Evolutionary conservation across 106 monocot genomes (phyloP).

Genomic region (Dendrobium catenatum): DNA sequence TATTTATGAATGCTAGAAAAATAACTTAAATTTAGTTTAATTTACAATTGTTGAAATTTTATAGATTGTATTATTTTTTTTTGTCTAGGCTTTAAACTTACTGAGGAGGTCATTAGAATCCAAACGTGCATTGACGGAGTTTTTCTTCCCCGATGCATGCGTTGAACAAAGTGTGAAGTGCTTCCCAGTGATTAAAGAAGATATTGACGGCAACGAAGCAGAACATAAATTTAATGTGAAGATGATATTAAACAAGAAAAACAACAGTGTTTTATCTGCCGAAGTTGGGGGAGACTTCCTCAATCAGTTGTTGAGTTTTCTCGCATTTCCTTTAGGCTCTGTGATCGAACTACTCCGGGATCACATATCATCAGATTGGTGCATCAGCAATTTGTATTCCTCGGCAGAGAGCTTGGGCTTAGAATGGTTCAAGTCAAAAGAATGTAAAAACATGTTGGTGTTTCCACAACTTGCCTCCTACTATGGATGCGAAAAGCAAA

Average conservation of each 20-base stretch:
- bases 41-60: no score
- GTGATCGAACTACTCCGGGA: background rate
- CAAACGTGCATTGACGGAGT: background rate
- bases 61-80: no score
- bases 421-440: background rate
- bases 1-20: background rate
- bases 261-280: background rate
- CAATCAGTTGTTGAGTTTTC: background rate
- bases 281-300: background rate
- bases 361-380: background rate
- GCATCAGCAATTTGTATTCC: background rate
- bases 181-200: background rate
- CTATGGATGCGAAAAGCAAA: background rate
- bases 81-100: background rate
- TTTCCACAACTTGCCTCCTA: background rate
- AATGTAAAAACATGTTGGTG: background rate
- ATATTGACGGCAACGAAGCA: background rate
- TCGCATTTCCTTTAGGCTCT: background rate
- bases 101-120: background rate
- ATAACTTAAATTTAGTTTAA: no score
- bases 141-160: background rate
- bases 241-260: background rate
- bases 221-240: background rate
- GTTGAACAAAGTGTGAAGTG: background rate
- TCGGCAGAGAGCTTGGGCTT: background rate